Conservation (phyloP, 2,329 filamentous ascomycete genomes). For the Neofusicoccum parvum region DNA sequence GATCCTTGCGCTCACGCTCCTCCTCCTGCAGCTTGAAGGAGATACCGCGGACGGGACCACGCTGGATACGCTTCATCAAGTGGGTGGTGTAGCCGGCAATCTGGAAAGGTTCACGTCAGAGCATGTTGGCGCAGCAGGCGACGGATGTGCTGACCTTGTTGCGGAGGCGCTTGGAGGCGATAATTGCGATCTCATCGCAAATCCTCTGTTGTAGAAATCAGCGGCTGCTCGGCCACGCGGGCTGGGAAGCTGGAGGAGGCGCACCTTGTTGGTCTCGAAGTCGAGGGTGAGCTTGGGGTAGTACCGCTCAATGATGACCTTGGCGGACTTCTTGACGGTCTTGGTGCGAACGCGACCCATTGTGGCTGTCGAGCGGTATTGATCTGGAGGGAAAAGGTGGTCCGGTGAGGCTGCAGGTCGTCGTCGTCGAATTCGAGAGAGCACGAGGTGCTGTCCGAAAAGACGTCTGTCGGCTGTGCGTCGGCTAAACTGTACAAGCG, state of each 20-base stretch:
- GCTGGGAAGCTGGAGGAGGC: neutral
- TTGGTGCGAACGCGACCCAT: slow-evolving; percentile 62
- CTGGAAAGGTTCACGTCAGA: slow-evolving; percentile 46
- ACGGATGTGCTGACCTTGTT: slow-evolving; percentile 76
- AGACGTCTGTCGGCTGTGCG: slow-evolving; percentile 15
- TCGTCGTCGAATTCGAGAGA: slow-evolving; percentile 17
- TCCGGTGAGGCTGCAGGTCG: slow-evolving; percentile 19
- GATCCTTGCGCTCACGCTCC: slow-evolving; percentile 99
- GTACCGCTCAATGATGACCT: slow-evolving; percentile 92
- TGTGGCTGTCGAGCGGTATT: slow-evolving; percentile 37
- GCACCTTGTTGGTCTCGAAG: slow-evolving; percentile 97
- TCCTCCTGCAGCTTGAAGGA: slow-evolving; percentile 99
- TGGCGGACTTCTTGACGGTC: slow-evolving; percentile 85
- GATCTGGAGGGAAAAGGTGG: neutral
- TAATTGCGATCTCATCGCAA: slow-evolving; percentile 99
- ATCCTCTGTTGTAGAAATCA: slow-evolving; percentile 57
- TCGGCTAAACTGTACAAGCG: slow-evolving; percentile 18
- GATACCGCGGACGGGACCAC: slow-evolving; percentile 98
- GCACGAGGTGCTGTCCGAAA: neutral
- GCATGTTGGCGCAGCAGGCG: slow-evolving; percentile 51
- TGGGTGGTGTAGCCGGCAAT: slow-evolving; percentile 93
- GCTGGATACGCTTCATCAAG: slow-evolving; percentile 99
- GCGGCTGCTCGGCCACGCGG: neutral
- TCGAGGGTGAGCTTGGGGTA: slow-evolving; percentile 96
- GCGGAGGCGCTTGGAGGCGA: slow-evolving; percentile 96